Evolutionary conservation across 1,139 yeast species (phyloP).

Genomic region (Sugiyamaella paludigena): DNA sequence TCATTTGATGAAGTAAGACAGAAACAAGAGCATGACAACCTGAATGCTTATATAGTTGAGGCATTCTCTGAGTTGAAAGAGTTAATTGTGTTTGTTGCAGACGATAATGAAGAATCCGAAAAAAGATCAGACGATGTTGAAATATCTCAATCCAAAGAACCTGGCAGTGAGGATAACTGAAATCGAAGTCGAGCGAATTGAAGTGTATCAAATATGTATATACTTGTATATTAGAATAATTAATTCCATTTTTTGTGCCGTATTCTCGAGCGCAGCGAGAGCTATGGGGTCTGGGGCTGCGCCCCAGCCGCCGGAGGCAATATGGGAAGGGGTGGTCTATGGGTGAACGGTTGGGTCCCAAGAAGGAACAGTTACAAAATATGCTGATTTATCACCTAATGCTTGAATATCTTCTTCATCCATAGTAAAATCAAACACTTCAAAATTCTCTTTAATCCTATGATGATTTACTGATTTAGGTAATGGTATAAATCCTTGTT

Average conservation of each 20-base stretch:
- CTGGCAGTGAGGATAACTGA: too few species aligned
- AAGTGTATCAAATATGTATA: too few species aligned
- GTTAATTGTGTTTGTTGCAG: background rate
- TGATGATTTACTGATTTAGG: slow-evolving; percentile 75
- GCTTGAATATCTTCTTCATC: slow-evolving; percentile 26
- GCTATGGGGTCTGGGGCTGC: too few species aligned
- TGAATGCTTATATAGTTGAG: background rate
- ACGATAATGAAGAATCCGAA: background rate
- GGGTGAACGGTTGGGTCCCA: slow-evolving; percentile 14
- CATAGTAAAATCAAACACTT: slow-evolving; percentile 47
- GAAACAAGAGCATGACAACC: background rate
- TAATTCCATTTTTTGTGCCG: too few species aligned
- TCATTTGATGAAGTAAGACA: background rate
- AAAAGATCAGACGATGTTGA: background rate
- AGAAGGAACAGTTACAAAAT: slow-evolving; percentile 10
- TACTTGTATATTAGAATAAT: too few species aligned
- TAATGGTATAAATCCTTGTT: slow-evolving; percentile 38
- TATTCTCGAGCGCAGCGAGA: too few species aligned
- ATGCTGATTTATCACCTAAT: slow-evolving; percentile 11
- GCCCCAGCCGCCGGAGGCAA: too few species aligned
- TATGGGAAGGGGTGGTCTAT: too few species aligned
- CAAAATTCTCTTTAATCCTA: slow-evolving; percentile 49
- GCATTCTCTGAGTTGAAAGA: slow-evolving; percentile 3
- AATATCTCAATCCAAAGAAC: too few species aligned
- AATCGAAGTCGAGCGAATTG: too few species aligned